Conservation (phyloP, 192 early-diverging fungal genomes). For the Backusella parvicylindrica region DNA sequence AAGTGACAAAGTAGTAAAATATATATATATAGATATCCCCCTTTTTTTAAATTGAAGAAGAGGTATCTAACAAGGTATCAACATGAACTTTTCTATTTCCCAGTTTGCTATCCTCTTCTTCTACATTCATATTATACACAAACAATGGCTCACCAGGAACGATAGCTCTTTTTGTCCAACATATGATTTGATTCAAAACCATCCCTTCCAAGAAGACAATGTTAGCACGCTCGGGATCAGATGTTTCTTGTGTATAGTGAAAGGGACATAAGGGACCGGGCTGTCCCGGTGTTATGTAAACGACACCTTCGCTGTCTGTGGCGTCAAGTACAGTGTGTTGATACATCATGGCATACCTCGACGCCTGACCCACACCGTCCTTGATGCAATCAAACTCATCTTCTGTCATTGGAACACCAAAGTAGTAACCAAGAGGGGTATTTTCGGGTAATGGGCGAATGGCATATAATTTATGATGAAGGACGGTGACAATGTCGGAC, state of each 20-base stretch:
- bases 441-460: conserved; percentile 61
- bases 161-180: conserved; percentile 66
- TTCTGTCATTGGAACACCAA: conserved; percentile 93
- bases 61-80: neutral
- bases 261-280: conserved; percentile 76
- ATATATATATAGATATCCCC: too few relatives aligned
- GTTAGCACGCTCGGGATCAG: conserved; percentile 51
- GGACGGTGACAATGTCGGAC: neutral
- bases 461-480: conserved; percentile 62
- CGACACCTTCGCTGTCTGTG: conserved; percentile 71
- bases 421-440: conserved; percentile 86
- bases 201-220: conserved; percentile 75
- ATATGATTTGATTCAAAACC: conserved; percentile 81
- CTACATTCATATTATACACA: conserved; percentile 73
- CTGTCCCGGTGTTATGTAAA: conserved; percentile 50
- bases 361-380: conserved; percentile 69
- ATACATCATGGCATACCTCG: conserved; percentile 86
- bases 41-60: neutral
- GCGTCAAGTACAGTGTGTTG: conserved; percentile 84
- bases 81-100: neutral
- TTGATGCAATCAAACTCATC: conserved; percentile 89
- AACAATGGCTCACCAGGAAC: conserved; percentile 76
- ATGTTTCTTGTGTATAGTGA: conserved; percentile 84
- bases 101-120: conserved; percentile 74
- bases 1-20: neutral